Base-by-base conservation (phyloP, 192 early-diverging fungal genomes). In the Coemansia sp. region DNA sequence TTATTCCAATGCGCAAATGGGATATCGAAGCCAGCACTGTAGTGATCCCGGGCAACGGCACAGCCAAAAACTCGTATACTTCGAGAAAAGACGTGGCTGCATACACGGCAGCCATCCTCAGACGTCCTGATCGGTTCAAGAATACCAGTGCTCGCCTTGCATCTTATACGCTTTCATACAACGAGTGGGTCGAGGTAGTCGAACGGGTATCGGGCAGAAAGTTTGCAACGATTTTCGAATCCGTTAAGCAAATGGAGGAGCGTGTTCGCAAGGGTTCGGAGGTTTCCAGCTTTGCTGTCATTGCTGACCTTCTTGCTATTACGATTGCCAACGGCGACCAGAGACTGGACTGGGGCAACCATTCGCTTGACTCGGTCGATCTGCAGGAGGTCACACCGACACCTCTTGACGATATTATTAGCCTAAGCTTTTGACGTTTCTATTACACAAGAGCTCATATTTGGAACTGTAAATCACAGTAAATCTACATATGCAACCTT, bases 1-100 rank as follows among this genome's bases (percentile, higher is more conserved):
- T 45, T 19, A 45, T 45, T 45, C 43, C 43, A 7, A 18, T 45
- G 8, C 43, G 19, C 43, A 45, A 45, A n/a, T 45, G 43, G 43
- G 43, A 45, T 45, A 9, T 17, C 9, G 43, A 45, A 45, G 19
- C 15, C 43, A 7, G 19, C 19, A 45, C 43, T 7, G 43, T 45
- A 5, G 19, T 21, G 15, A 10, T 45, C 18, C 19, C 43, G 19
- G 43, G 43, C 19, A 9, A 45, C 19, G 43, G 43, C 4, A 45
- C 1, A 7, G 19, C 43, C 4, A 45, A 45, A 21, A 19, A 19
- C 19, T 45, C 43, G 43, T 21, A 6, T 10, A 45, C 43, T 3
- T 6, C 17, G 0, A n/a, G 43, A 19, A n/a, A 21, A 5, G 43
- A 45, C 19, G 43, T 45, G 1, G 43, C 43, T 1, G 43, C 14